Conservation (phyloP, 2,329 filamentous ascomycete genomes). For the Arthrobotrys sinensis region DNA sequence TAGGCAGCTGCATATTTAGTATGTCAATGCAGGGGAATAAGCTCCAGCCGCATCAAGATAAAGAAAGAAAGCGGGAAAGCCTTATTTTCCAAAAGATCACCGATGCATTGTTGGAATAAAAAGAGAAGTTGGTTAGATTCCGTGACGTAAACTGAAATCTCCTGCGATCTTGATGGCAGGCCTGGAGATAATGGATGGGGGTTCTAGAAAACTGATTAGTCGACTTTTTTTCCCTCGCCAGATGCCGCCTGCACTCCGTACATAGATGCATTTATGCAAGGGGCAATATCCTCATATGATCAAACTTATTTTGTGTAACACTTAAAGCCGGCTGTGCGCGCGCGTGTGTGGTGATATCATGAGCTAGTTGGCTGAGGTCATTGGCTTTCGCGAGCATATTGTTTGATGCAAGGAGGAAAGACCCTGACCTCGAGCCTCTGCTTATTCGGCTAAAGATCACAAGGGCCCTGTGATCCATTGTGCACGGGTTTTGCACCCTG, state of each 20-base stretch:
- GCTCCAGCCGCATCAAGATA: neutral
- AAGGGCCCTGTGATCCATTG: neutral
- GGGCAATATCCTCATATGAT: slow-evolving; percentile 1
- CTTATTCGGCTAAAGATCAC: neutral
- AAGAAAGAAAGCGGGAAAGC: slow-evolving; percentile 3
- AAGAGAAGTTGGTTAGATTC: neutral
- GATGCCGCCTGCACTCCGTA: slow-evolving; percentile 1
- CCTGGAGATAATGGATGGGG: neutral
- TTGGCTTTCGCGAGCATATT: neutral
- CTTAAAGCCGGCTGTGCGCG: too few relatives aligned
- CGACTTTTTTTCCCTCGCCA: neutral
- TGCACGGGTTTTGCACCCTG: neutral
- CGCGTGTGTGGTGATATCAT: slow-evolving; percentile 2
- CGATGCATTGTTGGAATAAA: neutral
- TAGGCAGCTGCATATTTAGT: slow-evolving; percentile 7
- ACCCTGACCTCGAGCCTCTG: too few relatives aligned
- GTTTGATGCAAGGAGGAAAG: slow-evolving; percentile 2
- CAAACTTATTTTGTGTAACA: slow-evolving; percentile 5
- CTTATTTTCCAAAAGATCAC: neutral
- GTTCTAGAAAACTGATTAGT: neutral
- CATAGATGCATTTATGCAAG: slow-evolving; percentile 6
- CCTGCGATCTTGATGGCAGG: neutral
- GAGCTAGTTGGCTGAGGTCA: neutral
- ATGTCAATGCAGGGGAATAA: neutral
- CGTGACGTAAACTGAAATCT: slow-evolving; percentile 20